Base-by-base conservation (phyloP, 768 basidiomycete genomes). In the Termitomyces sp. region DNA sequence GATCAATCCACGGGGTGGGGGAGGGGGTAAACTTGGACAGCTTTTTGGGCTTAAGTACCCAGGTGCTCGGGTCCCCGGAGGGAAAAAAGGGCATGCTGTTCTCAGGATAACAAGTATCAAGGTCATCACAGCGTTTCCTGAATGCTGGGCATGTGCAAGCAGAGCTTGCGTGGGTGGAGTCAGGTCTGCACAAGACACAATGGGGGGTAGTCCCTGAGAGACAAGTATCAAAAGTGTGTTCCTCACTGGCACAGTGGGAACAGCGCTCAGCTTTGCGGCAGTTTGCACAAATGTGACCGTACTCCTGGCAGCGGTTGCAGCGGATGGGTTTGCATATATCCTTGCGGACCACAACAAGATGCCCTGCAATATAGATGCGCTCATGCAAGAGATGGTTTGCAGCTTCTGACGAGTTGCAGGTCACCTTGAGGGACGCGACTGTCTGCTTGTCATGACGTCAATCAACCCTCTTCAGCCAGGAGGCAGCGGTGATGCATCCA, bases 331-430 rank as follows among this genome's bases (percentile, higher is more conserved):
- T 22, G 13, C 32, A n/a, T 4, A 53, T 31, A 27, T 53, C 42
- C 31, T 53, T 53, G 10, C 43, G 7, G 32, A 36, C 12, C 2
- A 15, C n/a, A 10, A 50, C 35, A 2, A 27, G 7, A n/a, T 39
- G 42, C 15, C 56, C 56, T 1, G 31, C 33, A 10, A 58, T 36
- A 29, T 27, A 54, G 33, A 57, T 22, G 1, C 32, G 15, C 3
- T 44, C 22, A 3, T 15, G n/a, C 2, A 53, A 25, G 42, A 53
- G 35, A 7, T 20, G 46, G 47, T 57, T 57, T 42, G 56, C 52
- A 18, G 16, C 53, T 20, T 27, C 16, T 1, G 52, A 20, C 23
- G 43, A 33, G 32, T 33, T 20, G 35, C 44, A 54, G 6, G 32
- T 36, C 11, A 54, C n/a, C 25, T 40, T 46, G 13, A 44, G 3